Evolutionary conservation across 2,329 filamentous ascomycete species (phyloP).

Genomic region (Microcyclospora tardicrescens): DNA sequence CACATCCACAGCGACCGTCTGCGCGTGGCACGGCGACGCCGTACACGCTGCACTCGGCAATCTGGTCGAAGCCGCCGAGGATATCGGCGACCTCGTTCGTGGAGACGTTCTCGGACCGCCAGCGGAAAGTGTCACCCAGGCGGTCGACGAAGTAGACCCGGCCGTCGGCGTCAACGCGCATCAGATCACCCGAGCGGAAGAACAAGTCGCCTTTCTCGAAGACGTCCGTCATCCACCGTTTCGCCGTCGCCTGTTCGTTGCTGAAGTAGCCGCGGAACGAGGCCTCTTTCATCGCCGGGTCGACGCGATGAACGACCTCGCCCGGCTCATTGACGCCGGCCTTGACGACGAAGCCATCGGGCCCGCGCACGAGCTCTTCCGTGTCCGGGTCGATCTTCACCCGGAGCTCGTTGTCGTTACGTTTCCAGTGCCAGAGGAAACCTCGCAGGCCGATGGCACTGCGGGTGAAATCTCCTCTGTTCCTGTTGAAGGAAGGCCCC

Average conservation of each 20-base stretch:
- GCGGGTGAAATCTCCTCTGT: conserved; percentile 16
- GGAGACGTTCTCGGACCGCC: conserved; percentile 48
- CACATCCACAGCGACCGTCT: conserved; percentile 73
- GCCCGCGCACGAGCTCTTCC: conserved; percentile 51
- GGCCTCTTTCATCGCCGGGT: conserved; percentile 45
- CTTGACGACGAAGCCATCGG: conserved; percentile 53
- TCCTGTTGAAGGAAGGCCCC: conserved; percentile 15
- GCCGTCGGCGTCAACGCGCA: conserved; percentile 57
- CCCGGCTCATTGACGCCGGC: conserved; percentile 51
- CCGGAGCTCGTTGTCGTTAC: conserved; percentile 34
- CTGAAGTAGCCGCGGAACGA: conserved; percentile 74
- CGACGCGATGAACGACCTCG: conserved; percentile 60
- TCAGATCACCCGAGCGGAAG: conserved; percentile 70
- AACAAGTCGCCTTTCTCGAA: conserved; percentile 65
- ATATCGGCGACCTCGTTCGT: conserved; percentile 58
- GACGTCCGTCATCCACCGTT: conserved; percentile 61
- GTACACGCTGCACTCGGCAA: conserved; percentile 74
- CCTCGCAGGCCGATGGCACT: conserved; percentile 15
- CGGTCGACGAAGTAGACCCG: conserved; percentile 69
- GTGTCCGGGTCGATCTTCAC: conserved; percentile 57
- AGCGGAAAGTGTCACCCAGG: conserved; percentile 64
- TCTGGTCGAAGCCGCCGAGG: conserved; percentile 50
- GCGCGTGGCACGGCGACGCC: conserved; percentile 67
- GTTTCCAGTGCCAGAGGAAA: conserved; percentile 13
- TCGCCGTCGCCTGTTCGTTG: conserved; percentile 54